Evolutionary conservation across 2,329 filamentous ascomycete genomes (phyloP), one percentile per base, ranked within the genome.

Genomic region (Talaromyces sp.): DNA sequence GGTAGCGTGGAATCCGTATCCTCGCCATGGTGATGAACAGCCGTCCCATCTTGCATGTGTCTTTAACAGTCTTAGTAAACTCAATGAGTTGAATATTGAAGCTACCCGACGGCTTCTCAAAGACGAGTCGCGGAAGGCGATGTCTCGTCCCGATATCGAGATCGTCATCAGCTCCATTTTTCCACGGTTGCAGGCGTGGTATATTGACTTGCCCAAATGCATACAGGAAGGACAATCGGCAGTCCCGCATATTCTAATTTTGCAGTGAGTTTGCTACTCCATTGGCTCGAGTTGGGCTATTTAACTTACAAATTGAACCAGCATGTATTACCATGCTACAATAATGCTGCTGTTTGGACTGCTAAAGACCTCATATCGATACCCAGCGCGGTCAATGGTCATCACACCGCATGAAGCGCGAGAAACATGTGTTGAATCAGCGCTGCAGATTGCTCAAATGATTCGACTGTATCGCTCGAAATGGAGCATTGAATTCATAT

Each of bases 291-390:
- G n/a, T n/a, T n/a, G n/a, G 25, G 25, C 3, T 4, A 28, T 28
- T n/a, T 5, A 46, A 31, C 17, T 50, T n/a, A 28, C 5, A 8
- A 5, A 17, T 56, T 53, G 60, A n/a, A n/a, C n/a, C 60, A 75
- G 73, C 45, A 71, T 75, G 62, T 69, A 74, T 43, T 72, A 73
- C 43, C 69, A 76, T 52, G 61, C 66, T n/a, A 65, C 73, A n/a
- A 61, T 73, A 9, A 69, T 74, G 33, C 63, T 64, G 1, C 62
- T 75, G 1, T 74, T 69, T 56, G 67, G 61, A 3, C 45, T 61
- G 15, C 22, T 67, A 10, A 65, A 63, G 56, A 53, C 53, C 19
- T 56, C 51, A 56, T 53, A 39, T 57, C 46, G 37, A 21, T 39
- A 21, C 48, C 37, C 33, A 64, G 45, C 21, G 43, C 46, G 22